A percentile compares a stretch with the other conserved stretches of the same genome.
Evolutionary conservation across 441 rosid genomes (phyloP).

Genomic region (Melastoma candidum): DNA sequence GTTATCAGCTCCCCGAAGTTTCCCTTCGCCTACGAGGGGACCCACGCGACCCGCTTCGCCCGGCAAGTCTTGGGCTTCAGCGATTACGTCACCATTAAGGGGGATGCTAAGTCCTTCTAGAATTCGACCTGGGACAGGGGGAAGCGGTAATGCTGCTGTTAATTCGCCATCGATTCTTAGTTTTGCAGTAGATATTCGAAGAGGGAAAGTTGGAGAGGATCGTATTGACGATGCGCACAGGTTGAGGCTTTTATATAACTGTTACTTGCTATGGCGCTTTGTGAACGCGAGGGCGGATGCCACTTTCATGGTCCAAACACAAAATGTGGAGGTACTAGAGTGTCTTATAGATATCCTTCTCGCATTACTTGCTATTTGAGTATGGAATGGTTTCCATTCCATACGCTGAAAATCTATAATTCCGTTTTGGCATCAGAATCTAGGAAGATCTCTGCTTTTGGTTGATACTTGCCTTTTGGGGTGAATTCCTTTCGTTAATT

Average conservation of each 20-base stretch:
- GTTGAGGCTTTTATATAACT: conserved; percentile 17
- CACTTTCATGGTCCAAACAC: conserved; percentile 40
- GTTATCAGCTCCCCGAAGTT: conserved; percentile 32
- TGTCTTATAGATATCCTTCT: no score
- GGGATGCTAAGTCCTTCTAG: no score
- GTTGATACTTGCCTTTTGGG: no score
- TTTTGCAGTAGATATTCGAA: conserved; percentile 13
- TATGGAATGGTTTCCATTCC: no score
- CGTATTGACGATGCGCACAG: conserved; percentile 12
- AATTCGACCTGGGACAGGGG: not conserved
- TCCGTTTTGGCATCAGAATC: no score
- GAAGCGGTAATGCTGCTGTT: not conserved
- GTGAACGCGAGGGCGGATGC: conserved; percentile 22
- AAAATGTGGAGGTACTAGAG: conserved; percentile 44
- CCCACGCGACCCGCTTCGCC: conserved; percentile 57
- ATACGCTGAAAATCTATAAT: no score
- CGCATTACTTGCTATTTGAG: no score
- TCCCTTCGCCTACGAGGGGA: conserved; percentile 47
- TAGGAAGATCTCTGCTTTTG: no score
- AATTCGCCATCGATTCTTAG: conserved; percentile 12
- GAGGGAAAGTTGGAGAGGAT: conserved; percentile 16
- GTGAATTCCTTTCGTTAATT: no score
- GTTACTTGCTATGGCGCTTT: conserved; percentile 18
- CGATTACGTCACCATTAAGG: no score
- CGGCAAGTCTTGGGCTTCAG: conserved; percentile 48